These are phyloP conservation scores for Aegilops speltoides DNA, from an alignment of 176 grass and related monocot species.

Conservation along the genomic window DNA sequence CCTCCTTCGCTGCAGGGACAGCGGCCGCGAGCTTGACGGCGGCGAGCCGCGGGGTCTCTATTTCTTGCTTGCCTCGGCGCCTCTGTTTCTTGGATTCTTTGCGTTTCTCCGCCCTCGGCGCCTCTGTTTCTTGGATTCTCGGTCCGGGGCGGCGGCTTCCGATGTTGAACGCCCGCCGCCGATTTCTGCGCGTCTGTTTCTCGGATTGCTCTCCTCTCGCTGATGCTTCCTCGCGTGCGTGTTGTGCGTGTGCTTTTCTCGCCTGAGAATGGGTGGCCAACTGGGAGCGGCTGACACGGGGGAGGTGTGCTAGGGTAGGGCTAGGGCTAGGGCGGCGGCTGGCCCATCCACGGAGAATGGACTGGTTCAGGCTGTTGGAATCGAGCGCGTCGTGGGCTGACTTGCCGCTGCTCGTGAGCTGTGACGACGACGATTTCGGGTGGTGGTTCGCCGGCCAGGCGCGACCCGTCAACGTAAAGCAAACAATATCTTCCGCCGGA, in stretches of 20 bases:
- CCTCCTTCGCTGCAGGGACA: background rate
- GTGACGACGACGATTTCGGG: too few species aligned
- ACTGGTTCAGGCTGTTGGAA: too few species aligned
- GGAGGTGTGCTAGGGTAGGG: background rate
- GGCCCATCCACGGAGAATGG: too few species aligned
- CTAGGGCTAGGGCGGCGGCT: too few species aligned
- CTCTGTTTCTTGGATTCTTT: too few species aligned
- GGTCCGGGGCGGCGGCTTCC: too few species aligned
- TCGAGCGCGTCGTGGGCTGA: too few species aligned
- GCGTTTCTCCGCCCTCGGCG: too few species aligned
- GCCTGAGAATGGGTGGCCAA: background rate
- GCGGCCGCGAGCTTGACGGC: background rate
- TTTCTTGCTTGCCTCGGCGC: background rate
- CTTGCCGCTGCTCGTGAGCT: too few species aligned
- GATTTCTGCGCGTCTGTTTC: too few species aligned
- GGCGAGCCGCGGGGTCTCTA: too few species aligned
- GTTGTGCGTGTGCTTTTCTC: background rate
- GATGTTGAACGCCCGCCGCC: background rate
- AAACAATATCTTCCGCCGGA: too few species aligned
- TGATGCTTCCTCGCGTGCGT: background rate
- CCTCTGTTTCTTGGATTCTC: background rate
- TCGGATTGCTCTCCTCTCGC: background rate
- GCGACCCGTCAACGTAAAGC: background rate
- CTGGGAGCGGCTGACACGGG: background rate
- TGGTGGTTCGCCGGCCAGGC: background rate